Conservation (phyloP, 805 yeast genomes). For the Teunomyces atbi region DNA sequence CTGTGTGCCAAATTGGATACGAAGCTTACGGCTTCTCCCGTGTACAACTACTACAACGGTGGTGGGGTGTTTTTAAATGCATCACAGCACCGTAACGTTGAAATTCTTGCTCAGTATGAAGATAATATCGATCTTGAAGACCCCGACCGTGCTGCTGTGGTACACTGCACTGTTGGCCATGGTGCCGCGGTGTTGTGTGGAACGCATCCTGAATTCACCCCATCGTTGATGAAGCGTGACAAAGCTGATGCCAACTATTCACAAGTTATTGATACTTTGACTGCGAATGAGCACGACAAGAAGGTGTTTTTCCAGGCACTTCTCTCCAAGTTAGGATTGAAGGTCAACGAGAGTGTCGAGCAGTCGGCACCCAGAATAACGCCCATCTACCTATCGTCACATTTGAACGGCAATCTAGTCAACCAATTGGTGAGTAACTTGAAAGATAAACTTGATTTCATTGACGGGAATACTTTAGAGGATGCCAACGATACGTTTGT, state of each 20-base stretch:
- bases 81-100: conserved; percentile 54
- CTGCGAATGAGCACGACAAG: conserved; percentile 46
- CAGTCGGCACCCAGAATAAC: conserved; percentile 62
- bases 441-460: conserved; percentile 34
- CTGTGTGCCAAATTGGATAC: conserved; percentile 50
- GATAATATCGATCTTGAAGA: conserved; percentile 53
- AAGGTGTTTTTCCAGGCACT: conserved; percentile 55
- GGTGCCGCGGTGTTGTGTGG: conserved; percentile 82
- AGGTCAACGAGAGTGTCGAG: conserved; percentile 53
- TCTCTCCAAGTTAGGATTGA: conserved; percentile 61
- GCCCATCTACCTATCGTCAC: conserved; percentile 58
- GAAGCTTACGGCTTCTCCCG: conserved; percentile 23
- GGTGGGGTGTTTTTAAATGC: conserved; percentile 87
- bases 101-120: conserved; percentile 68
- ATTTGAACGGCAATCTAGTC: conserved; percentile 28
- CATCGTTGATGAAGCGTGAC: conserved; percentile 43
- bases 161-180: conserved; percentile 63
- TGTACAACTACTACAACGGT: conserved; percentile 72
- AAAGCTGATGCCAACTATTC: conserved; percentile 30
- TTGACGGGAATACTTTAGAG: conserved; percentile 33
- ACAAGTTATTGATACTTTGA: conserved; percentile 33
- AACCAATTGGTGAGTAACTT: conserved; percentile 38
- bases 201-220: conserved; percentile 84
- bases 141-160: conserved; percentile 62
- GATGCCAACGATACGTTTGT: conserved; percentile 59